phyloP scores from a whole-genome alignment of 2,329 filamentous ascomycete genomes.

The Paraconiothyrium brasiliense region DNA sequence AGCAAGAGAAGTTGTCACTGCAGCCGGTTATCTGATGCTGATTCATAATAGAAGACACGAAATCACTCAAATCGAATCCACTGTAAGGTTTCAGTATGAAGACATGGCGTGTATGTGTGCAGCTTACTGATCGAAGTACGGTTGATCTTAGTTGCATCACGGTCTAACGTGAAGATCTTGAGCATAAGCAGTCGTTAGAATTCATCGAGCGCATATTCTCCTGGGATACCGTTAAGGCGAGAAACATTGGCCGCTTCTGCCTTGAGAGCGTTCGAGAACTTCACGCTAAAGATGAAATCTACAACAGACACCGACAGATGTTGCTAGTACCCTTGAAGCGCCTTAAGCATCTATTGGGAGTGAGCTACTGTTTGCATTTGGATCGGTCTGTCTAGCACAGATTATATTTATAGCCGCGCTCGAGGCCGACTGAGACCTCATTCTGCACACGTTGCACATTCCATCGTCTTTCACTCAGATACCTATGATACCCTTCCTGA shows the following conservation, averaged over 20 bases:
- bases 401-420: too few species aligned
- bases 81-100: neutral
- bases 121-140: constrained; percentile 6
- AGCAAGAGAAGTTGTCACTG: too few species aligned
- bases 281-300: neutral
- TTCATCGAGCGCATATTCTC: neutral
- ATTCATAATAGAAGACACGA: too few species aligned
- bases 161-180: constrained; percentile 7
- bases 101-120: too few species aligned
- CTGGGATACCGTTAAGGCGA: neutral
- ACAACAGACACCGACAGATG: neutral
- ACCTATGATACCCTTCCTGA: too few species aligned
- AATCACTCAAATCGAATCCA: constrained; percentile 2
- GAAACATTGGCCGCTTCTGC: neutral
- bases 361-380: neutral
- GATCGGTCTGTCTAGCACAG: too few species aligned
- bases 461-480: too few species aligned
- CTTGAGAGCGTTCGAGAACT: neutral
- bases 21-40: too few species aligned
- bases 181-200: constrained; percentile 6
- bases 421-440: too few species aligned
- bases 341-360: neutral
- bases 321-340: neutral
- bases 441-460: too few species aligned
- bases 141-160: constrained; percentile 9